phyloP scores from a whole-genome alignment of 352 stramenopile genomes.

The Phytophthora tubulina region DNA sequence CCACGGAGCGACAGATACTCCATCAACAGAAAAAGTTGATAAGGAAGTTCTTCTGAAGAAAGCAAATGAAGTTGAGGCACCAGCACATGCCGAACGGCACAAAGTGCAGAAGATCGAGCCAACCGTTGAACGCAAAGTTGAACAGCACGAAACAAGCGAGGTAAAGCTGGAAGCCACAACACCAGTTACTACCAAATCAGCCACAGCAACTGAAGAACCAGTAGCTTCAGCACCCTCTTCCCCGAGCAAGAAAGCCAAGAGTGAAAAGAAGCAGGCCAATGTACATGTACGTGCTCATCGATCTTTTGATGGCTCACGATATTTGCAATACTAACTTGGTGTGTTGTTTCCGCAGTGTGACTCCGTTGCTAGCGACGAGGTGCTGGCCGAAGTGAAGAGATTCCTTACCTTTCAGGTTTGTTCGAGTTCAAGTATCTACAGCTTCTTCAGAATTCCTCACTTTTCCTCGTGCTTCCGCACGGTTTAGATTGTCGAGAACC shows the following conservation, averaged over 20 bases:
- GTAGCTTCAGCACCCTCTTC: slow-evolving; percentile 18
- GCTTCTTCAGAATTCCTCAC: not conserved
- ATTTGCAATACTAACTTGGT: slow-evolving; percentile 6
- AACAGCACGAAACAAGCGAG: not conserved
- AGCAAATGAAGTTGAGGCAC: slow-evolving; percentile 2
- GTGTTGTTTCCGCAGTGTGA: slow-evolving; percentile 36
- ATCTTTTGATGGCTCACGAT: not conserved
- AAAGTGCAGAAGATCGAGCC: not conserved
- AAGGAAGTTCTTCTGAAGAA: slow-evolving; percentile 6
- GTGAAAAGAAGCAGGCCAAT: slow-evolving; percentile 27
- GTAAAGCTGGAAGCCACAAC: not conserved
- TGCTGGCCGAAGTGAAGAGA: slow-evolving; percentile 37
- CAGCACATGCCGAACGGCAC: not conserved
- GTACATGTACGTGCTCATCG: not conserved
- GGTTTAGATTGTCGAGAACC: slow-evolving; percentile 60
- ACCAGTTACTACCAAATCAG: not conserved
- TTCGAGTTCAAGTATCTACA: not conserved
- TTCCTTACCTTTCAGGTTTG: slow-evolving; percentile 53
- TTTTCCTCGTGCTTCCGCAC: not conserved
- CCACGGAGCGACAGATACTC: not conserved
- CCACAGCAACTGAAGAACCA: slow-evolving; percentile 1
- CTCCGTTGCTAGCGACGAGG: slow-evolving; percentile 40
- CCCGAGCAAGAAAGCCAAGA: slow-evolving; percentile 25
- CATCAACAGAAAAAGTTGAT: slow-evolving; percentile 8
- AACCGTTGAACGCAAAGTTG: slow-evolving; percentile 1